Evolutionary conservation across 352 stramenopile genomes (phyloP).

Genomic region (Thalassiosira mediterranea): DNA sequence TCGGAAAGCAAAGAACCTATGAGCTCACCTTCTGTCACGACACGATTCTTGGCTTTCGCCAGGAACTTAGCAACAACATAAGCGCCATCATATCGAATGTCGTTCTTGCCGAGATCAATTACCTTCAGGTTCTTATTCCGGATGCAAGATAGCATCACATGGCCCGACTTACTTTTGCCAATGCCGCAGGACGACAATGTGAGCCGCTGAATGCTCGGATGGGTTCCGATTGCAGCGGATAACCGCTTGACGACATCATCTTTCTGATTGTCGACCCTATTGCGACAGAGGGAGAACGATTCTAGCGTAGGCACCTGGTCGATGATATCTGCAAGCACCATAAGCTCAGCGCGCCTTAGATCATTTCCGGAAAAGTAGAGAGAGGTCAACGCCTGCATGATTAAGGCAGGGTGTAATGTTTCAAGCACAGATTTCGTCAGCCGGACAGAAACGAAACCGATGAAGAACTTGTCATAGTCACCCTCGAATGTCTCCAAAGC

Average conservation of each 20-base stretch:
- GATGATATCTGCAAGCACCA: slow-evolving; percentile 21
- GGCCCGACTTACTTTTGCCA: slow-evolving; percentile 8
- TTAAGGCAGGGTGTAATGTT: slow-evolving; percentile 12
- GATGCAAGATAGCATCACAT: slow-evolving; percentile 12
- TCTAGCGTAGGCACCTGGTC: slow-evolving; percentile 17
- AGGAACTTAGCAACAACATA: slow-evolving; percentile 18
- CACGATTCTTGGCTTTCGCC: slow-evolving; percentile 17
- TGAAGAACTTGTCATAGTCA: slow-evolving; percentile 10
- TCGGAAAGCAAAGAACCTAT: background rate
- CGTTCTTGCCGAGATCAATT: slow-evolving; percentile 21
- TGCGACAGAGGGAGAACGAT: slow-evolving; percentile 16
- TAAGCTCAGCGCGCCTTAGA: slow-evolving; percentile 1
- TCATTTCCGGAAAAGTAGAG: slow-evolving; percentile 13
- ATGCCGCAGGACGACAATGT: slow-evolving; percentile 13
- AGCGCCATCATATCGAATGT: background rate
- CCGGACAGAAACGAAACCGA: slow-evolving; percentile 3
- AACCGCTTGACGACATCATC: slow-evolving; percentile 3
- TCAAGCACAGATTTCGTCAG: slow-evolving; percentile 11
- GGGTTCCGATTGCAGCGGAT: slow-evolving; percentile 12
- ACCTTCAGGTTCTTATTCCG: slow-evolving; percentile 2
- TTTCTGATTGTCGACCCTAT: slow-evolving; percentile 17
- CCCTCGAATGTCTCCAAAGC: slow-evolving; percentile 4
- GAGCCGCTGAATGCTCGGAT: slow-evolving; percentile 7
- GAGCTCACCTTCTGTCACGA: slow-evolving; percentile 3
- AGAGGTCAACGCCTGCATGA: slow-evolving; percentile 5